Percentiles rank a stretch among this genome's conserved stretches.
Evolutionary conservation across 495 filamentous ascomycete genomes (phyloP).

Genomic region (Cercophora newfieldiana): DNA sequence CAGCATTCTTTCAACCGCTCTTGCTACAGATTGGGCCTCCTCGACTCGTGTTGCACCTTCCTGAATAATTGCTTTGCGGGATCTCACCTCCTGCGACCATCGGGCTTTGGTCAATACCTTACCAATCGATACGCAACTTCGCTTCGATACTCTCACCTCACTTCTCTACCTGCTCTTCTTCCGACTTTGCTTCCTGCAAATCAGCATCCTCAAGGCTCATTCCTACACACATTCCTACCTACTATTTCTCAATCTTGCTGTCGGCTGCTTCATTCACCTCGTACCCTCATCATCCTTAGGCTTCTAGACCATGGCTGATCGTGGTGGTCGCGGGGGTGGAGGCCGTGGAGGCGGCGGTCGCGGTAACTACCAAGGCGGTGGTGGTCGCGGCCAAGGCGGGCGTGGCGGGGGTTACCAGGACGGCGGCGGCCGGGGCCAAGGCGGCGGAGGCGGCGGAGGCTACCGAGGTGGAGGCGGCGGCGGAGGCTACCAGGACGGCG

Average conservation of each 20-base stretch:
- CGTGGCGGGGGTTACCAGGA: not conserved
- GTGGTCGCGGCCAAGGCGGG: not conserved
- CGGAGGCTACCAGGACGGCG: slow-evolving; percentile 25
- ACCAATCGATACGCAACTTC: too few relatives aligned
- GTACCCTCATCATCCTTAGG: not conserved
- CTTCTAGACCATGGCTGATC: slow-evolving; percentile 17
- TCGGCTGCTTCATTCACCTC: not conserved
- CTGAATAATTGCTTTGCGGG: too few relatives aligned
- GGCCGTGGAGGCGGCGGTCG: slow-evolving; percentile 12
- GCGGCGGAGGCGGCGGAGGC: slow-evolving; percentile 20
- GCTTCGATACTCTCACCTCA: too few relatives aligned
- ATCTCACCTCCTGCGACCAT: too few relatives aligned
- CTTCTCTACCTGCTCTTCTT: too few relatives aligned
- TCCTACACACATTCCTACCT: too few relatives aligned
- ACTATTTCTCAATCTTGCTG: not conserved
- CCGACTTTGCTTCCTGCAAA: too few relatives aligned
- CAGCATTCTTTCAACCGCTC: too few relatives aligned
- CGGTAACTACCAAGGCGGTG: slow-evolving; percentile 9
- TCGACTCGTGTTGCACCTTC: not conserved
- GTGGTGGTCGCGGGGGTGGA: slow-evolving; percentile 14
- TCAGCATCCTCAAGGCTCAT: too few relatives aligned
- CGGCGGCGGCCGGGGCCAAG: slow-evolving; percentile 24
- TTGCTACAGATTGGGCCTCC: not conserved
- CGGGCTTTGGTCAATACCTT: too few relatives aligned
- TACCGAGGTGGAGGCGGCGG: slow-evolving; percentile 21